Percentiles rank a stretch among this genome's conserved stretches.
Evolutionary conservation across 495 filamentous ascomycete species (phyloP).

Genomic region (Terfezia claveryi): DNA sequence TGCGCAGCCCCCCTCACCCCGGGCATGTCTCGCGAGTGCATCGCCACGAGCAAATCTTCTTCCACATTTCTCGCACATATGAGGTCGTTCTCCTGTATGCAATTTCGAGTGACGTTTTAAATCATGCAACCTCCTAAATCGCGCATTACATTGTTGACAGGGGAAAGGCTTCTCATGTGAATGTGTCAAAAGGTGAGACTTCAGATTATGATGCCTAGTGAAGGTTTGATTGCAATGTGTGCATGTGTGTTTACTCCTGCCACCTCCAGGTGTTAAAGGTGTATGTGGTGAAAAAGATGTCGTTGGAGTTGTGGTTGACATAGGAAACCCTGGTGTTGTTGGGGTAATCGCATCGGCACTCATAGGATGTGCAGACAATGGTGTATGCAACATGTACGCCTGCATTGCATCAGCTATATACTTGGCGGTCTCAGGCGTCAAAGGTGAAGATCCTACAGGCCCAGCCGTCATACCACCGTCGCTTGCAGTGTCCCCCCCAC

Average conservation of each 20-base stretch:
- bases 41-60: constrained; percentile 88
- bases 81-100: constrained; percentile 87
- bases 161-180: constrained; percentile 96
- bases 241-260: constrained; percentile 58
- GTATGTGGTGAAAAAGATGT: constrained; percentile 12
- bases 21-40: constrained; percentile 81
- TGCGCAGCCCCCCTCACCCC: constrained; percentile 88
- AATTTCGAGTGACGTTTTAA: constrained; percentile 90
- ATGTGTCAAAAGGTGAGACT: constrained; percentile 91
- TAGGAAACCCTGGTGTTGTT: constrained; percentile 10
- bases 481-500: constrained; percentile 2
- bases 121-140: constrained; percentile 84
- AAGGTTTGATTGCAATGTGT: constrained; percentile 92
- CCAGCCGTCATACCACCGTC: constrained; percentile 3
- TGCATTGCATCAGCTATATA: constrained; percentile 3
- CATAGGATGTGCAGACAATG: not conserved
- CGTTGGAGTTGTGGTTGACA: constrained; percentile 14
- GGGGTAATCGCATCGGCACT: constrained; percentile 8
- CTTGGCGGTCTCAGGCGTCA: constrained; percentile 10
- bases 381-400: not conserved
- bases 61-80: constrained; percentile 83
- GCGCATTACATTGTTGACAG: constrained; percentile 68
- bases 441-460: constrained; percentile 7
- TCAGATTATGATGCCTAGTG: constrained; percentile 95
- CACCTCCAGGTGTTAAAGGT: constrained; percentile 5